phyloP scores from a whole-genome alignment of 345 rosid species.

The Pistacia atlantica region DNA sequence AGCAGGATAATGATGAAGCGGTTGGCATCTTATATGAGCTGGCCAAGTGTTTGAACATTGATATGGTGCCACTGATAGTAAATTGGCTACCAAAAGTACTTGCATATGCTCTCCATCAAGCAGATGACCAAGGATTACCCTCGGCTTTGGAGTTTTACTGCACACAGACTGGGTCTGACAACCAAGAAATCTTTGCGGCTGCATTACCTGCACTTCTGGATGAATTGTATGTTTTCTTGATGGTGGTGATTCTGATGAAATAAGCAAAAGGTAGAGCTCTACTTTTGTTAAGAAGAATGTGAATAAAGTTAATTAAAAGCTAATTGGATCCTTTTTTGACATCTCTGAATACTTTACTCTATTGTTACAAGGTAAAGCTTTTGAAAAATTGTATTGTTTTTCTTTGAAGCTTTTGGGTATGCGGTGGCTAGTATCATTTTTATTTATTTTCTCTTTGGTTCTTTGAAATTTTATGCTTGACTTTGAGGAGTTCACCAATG shows the following conservation, averaged over 20 bases:
- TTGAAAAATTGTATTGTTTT: background rate
- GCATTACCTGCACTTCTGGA: slow-evolving; percentile 93
- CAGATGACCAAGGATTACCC: slow-evolving; percentile 60
- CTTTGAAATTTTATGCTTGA: background rate
- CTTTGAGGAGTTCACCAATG: background rate
- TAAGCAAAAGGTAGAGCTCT: slow-evolving; percentile 61
- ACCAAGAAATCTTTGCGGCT: slow-evolving; percentile 88
- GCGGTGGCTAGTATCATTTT: background rate
- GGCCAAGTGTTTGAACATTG: slow-evolving; percentile 72
- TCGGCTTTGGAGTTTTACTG: slow-evolving; percentile 84
- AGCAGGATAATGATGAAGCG: slow-evolving; percentile 66
- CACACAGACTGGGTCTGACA: slow-evolving; percentile 76
- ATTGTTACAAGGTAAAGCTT: background rate
- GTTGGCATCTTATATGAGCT: slow-evolving; percentile 59
- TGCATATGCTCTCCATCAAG: slow-evolving; percentile 81
- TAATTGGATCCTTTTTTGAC: background rate
- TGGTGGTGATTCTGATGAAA: slow-evolving; percentile 70
- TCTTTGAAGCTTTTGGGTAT: slow-evolving; percentile 4
- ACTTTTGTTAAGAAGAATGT: background rate
- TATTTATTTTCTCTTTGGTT: background rate
- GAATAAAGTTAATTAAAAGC: background rate
- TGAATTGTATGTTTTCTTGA: slow-evolving; percentile 86
- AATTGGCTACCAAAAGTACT: slow-evolving; percentile 94
- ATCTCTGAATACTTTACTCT: background rate
- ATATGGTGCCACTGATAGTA: slow-evolving; percentile 72